phyloP scores from a whole-genome alignment of 2,329 filamentous ascomycete genomes.

The Arthroderma sp. region DNA sequence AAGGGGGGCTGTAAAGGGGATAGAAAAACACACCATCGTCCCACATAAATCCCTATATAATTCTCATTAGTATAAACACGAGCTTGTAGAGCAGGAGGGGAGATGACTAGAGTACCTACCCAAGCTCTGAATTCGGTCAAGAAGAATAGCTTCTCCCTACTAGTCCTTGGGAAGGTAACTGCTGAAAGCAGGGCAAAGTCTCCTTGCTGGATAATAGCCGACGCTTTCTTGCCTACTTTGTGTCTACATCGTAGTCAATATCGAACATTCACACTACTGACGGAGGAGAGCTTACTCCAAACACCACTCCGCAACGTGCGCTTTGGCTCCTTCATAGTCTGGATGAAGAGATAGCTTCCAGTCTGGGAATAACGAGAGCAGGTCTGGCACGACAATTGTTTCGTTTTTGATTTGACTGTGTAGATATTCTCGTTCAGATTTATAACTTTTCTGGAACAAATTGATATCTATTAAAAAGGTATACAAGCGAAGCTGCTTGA shows the following conservation, averaged over 20 bases:
- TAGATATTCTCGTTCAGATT: not conserved
- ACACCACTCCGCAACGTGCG: not conserved
- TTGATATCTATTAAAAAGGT: too few species aligned
- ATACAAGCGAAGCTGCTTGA: too few species aligned
- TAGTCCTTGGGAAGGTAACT: not conserved
- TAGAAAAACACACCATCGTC: not conserved
- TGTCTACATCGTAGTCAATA: not conserved
- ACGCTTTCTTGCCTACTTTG: not conserved
- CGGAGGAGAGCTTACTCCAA: not conserved
- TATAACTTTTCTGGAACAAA: not conserved
- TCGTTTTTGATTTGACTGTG: not conserved
- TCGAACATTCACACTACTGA: not conserved
- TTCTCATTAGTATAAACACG: not conserved
- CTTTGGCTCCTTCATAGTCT: not conserved
- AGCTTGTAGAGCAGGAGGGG: not conserved
- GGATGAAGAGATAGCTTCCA: not conserved
- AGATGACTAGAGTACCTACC: not conserved
- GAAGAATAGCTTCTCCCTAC: not conserved
- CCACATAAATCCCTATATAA: not conserved
- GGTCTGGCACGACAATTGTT: not conserved
- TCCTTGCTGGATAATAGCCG: not conserved
- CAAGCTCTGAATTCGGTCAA: not conserved
- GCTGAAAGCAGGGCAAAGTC: not conserved
- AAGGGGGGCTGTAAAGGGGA: not conserved
- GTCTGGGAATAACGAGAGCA: not conserved